Base-by-base conservation (phyloP, 345 rosid species). In the Firmiana major region DNA sequence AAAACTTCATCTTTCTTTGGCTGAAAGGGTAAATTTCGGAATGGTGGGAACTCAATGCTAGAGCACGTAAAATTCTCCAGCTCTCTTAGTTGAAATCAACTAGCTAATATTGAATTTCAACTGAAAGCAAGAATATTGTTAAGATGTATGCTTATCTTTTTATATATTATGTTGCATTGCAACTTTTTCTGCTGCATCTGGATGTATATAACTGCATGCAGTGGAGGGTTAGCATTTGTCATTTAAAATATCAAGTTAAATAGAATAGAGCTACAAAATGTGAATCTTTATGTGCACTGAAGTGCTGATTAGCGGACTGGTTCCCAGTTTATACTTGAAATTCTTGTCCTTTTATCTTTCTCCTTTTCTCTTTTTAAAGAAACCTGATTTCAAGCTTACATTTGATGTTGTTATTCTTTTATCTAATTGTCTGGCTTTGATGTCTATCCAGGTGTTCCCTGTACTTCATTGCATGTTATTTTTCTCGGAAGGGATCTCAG, bases 401-500 rank as follows among this genome's bases (percentile, higher is more conserved):
- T 57, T 63, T 51, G 28, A 42, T 71, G 65, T 17, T 71, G 65
- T 17, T 63, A 8, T 71, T 17, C 72, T n/a, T 12, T 64, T 60
- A 49, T 55, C 34, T 76, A 57, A 76, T 63, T 81, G 72, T 51
- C 16, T 70, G 70, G 64, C 71, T 53, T 21, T 74, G 54, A 77
- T 83, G 66, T 87, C 69, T 73, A 60, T 82, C 21, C 91, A 94
- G 99, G 94, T 85, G 93, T 78, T 84, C 86, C 81, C 80, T 95
- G 85, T 95, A 87, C 87, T 92, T 95, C 90, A 86, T 89, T 72
- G 89, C 87, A 19, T 82, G 91, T 77, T 95, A 90, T 84, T 92
- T 90, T 88, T 89, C 97, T 70, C 86, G 86, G 73, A 92, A 88
- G 85, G 92, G 90, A 77, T 90, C 93, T 83, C 98, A 95, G 83